Percentiles rank a stretch among this genome's conserved stretches.
phyloP scores from a whole-genome alignment of 192 early-diverging fungal species.

The Entomortierella lignicola region DNA sequence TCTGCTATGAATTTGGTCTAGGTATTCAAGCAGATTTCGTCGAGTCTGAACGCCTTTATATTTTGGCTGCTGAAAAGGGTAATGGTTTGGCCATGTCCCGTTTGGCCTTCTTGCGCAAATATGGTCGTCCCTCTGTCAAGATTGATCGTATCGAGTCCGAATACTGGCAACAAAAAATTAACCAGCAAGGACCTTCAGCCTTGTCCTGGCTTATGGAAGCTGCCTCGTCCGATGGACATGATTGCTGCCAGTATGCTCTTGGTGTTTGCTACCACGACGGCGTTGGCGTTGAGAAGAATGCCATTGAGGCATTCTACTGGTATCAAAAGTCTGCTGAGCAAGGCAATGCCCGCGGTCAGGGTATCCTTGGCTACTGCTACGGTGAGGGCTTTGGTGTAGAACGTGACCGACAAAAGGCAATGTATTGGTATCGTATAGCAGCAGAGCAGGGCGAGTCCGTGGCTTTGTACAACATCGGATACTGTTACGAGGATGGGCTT shows the following conservation, averaged over 20 bases:
- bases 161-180: slow-evolving; percentile 75
- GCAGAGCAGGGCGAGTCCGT: slow-evolving; percentile 79
- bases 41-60: slow-evolving; percentile 73
- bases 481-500: slow-evolving; percentile 84
- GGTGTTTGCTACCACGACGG: slow-evolving; percentile 87
- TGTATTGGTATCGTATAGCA: slow-evolving; percentile 71
- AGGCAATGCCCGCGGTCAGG: slow-evolving; percentile 66
- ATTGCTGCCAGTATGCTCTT: slow-evolving; percentile 72
- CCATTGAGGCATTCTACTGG: slow-evolving; percentile 71
- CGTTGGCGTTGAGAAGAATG: slow-evolving; percentile 75
- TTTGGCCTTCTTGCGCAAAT: slow-evolving; percentile 79
- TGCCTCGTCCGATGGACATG: slow-evolving; percentile 65
- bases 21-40: slow-evolving; percentile 71
- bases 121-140: slow-evolving; percentile 81
- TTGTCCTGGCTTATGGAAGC: slow-evolving; percentile 76
- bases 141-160: slow-evolving; percentile 86
- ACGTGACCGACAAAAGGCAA: slow-evolving; percentile 60
- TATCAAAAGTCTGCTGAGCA: slow-evolving; percentile 66
- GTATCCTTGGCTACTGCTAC: slow-evolving; percentile 71
- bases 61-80: slow-evolving; percentile 62
- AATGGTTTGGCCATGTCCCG: slow-evolving; percentile 67
- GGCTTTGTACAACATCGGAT: slow-evolving; percentile 86
- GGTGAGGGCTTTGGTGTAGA: slow-evolving; percentile 68
- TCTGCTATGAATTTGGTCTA: slow-evolving; percentile 76
- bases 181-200: slow-evolving; percentile 62